Evolutionary conservation across 2,329 filamentous ascomycete species (phyloP), one percentile per base, ranked within the genome.

Genomic region (Colletotrichum costaricense): DNA sequence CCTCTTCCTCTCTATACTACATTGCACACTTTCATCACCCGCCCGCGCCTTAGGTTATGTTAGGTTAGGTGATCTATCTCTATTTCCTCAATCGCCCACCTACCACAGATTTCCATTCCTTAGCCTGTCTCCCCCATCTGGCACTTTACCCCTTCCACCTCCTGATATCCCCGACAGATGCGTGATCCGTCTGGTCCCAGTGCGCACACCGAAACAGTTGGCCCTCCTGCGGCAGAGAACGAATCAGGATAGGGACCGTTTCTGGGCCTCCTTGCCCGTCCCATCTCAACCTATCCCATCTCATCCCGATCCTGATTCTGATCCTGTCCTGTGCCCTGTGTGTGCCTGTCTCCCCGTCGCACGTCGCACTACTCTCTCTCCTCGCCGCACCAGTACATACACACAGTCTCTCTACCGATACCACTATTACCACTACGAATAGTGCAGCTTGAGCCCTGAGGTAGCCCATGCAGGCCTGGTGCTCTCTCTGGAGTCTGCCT

Each of bases 211-310:
- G 77, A 81, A 77, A 78, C 78, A 79, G 75, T 69, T 74, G 78
- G 77, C 77, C 75, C 76, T 78, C 75, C 77, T 80, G 79, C 80
- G 78, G 79, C 81, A 79, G 72, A 75, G 77, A 77, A 73, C 78
- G 77, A 81, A 82, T 79, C 80, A 80, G 79, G 75, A 77, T 72
- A 72, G 63, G 76, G 75, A 75, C 75, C 76, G 76, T 69, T 79
- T 55, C 72, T 68, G 52, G 72, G 52, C 55, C 28, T 67, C 62
- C 30, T 55, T 73, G 68, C 62, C 62, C 54, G 79, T 78, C 79
- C 69, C 76, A 78, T 58, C 62, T 22, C 46, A 52, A 64, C 65
- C n/a, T 24, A 59, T 72, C 65, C 65, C 42, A 56, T 58, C 64
- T 58, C 54, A 56, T 57, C 64, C 64, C 62, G 28, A 60, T 60